Base-by-base conservation (phyloP, 1,139 yeast species). In the Kurtzmaniella quercitrusa region DNA sequence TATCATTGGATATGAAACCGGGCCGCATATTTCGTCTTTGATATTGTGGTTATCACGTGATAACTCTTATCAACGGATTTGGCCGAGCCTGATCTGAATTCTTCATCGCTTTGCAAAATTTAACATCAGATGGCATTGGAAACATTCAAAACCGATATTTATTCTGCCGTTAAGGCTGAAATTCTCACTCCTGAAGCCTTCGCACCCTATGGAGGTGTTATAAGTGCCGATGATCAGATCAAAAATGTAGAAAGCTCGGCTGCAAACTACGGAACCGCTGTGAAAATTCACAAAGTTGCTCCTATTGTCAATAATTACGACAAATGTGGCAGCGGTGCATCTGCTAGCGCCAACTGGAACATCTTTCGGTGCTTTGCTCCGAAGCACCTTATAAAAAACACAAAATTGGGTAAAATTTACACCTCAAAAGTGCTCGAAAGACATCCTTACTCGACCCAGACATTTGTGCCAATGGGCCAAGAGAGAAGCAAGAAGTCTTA, bases 211-310 rank as follows among this genome's bases (percentile, higher is more conserved):
- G 78, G 78, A 2, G 76, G 76, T 1, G 75, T 71, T 2, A 63
- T 71, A 22, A 68, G 75, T 51, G 76, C 74, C 3, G 74, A 71
- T 50, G 70, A 70, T 45, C 78, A 72, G 51, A 54, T 71, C 42
- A 51, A 60, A 44, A 55, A 58, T 16, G 63, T 50, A 16, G 46
- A 48, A 28, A 53, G 57, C 15, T 64, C 79, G 12, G 68, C 74
- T 18, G 97, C 96, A 5, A 91, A 91, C 60, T 89, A 91, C 56
- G 98, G 97, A n/a, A 89, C 97, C 2, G 97, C 97, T 1, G 68
- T 78, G 4, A 91, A 89, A 55, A 63, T 88, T 39, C 80, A 78
- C 51, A 74, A 83, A 48, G 94, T 88, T 8, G 81, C 93, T 2
- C 84, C 88, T 1, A 68, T 86, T 2, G 63, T 65, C 9, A 84